Evolutionary conservation across 192 early-diverging fungal species (phyloP).

Genomic region (Rhizophagus clarus): DNA sequence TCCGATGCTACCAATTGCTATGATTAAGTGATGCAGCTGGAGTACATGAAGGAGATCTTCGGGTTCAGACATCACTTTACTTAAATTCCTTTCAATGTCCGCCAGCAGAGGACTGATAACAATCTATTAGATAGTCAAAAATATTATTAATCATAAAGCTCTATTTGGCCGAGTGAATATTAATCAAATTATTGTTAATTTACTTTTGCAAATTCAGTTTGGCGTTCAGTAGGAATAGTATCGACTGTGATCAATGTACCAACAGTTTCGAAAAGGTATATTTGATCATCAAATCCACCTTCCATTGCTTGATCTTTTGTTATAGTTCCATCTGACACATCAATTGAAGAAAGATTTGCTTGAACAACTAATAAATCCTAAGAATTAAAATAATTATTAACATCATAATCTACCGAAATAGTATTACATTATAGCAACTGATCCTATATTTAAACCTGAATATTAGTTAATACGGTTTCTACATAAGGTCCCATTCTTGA

Average conservation of each 20-base stretch:
- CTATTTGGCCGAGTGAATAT: background rate
- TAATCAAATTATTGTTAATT: background rate
- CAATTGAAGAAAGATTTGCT: conserved; percentile 54
- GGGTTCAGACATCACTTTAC: conserved; percentile 58
- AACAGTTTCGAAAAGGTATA: conserved; percentile 90
- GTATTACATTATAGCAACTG: background rate
- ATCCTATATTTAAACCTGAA: conserved; percentile 38
- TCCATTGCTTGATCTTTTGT: conserved; percentile 50
- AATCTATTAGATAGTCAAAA: conserved; percentile 50
- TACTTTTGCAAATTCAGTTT: conserved; percentile 60
- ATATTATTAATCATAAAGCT: background rate
- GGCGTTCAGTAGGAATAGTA: conserved; percentile 62
- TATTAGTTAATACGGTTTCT: conserved; percentile 60
- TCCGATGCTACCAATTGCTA: conserved; percentile 80
- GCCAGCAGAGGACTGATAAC: conserved; percentile 78
- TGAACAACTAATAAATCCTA: conserved; percentile 72
- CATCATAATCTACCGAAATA: too few species aligned
- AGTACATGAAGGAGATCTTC: conserved; percentile 71
- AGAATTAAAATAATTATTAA: background rate
- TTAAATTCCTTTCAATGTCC: conserved; percentile 74
- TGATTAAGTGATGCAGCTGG: conserved; percentile 81
- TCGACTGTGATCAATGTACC: conserved; percentile 90
- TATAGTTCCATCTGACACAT: conserved; percentile 48
- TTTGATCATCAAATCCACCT: conserved; percentile 76
- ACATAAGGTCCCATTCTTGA: conserved; percentile 61